Evolutionary conservation across 306 rosid species (phyloP), one percentile per base, ranked within the genome.

Genomic region (Corylus heterophylla): DNA sequence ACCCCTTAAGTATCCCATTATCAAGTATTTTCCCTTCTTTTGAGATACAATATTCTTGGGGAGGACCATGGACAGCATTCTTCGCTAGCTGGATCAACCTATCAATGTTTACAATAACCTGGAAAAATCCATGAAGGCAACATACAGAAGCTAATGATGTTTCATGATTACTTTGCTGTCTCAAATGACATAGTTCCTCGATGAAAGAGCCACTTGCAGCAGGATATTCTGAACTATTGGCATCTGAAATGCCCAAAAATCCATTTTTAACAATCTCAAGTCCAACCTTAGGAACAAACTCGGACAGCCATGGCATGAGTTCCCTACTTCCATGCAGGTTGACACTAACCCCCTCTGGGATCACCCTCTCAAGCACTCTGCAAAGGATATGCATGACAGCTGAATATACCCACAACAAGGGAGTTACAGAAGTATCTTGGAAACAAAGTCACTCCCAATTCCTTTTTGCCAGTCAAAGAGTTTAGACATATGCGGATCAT

Each of bases 221-320:
- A 17, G 79, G 79, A 83, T 79, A 45, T 67, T 84, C 84, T 71
- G 76, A 69, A 74, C 81, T 85, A 47, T 27, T 51, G 62, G 87
- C 79, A 79, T 47, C 85, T 39, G 88, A 80, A 82, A 85, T 68
- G 63, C 85, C 84, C 67, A 85, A 74, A 78, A 86, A 85, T 84
- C 89, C 85, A 85, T 83, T 83, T 75, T 76, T 95, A 64, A 91
- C 82, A 45, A 95, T 83, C 81, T 87, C 90, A 56, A 91, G 98
- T 69, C 97, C 99, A 79, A 90, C 85, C 82, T 87, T 88, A 18
- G 98, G 99, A 70, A 95, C 92, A 89, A 93, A 93, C 79, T 91
- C 92, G 18, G 98, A 97, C 79, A 95, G 92, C 98, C 98, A 93
- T 4, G 97, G 99, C 63, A 95, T 88, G 64, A 48, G 78, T 71